Percentiles rank a stretch among this genome's conserved stretches.
Conservation (phyloP, 2,329 filamentous ascomycete species). For the Cordyceps militaris region DNA sequence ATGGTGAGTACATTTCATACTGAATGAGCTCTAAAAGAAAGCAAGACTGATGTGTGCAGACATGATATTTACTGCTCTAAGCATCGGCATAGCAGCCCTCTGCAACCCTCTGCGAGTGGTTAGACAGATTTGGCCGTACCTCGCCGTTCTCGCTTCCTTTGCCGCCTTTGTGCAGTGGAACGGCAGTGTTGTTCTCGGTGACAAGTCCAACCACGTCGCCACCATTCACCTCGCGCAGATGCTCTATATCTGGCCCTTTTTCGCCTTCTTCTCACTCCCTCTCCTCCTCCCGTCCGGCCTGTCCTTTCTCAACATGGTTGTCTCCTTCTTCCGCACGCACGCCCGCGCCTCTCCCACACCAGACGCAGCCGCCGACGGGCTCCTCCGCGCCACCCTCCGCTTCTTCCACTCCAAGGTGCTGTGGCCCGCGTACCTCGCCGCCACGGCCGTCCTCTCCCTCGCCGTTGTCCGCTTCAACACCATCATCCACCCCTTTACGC, state of each 20-base stretch:
- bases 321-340: background rate
- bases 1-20: conserved; percentile 35
- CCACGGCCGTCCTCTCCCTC: conserved; percentile 31
- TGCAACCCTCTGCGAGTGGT: conserved; percentile 41
- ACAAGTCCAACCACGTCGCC: conserved; percentile 90
- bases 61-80: conserved; percentile 50
- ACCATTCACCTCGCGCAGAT: conserved; percentile 86
- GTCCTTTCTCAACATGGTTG: conserved; percentile 22
- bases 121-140: conserved; percentile 47
- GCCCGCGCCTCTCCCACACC: background rate
- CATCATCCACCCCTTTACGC: conserved; percentile 87
- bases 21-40: background rate
- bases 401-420: conserved; percentile 29
- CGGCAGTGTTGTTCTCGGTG: conserved; percentile 83
- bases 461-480: conserved; percentile 72
- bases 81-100: conserved; percentile 52
- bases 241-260: conserved; percentile 90
- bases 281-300: conserved; percentile 53
- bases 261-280: conserved; percentile 83
- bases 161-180: conserved; percentile 76
- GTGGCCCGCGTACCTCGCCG: conserved; percentile 29
- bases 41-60: conserved; percentile 34
- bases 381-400: conserved; percentile 9
- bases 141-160: conserved; percentile 62
- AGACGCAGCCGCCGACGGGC: background rate